phyloP scores from a whole-genome alignment of 805 yeast genomes.

The Candida ulmi region DNA sequence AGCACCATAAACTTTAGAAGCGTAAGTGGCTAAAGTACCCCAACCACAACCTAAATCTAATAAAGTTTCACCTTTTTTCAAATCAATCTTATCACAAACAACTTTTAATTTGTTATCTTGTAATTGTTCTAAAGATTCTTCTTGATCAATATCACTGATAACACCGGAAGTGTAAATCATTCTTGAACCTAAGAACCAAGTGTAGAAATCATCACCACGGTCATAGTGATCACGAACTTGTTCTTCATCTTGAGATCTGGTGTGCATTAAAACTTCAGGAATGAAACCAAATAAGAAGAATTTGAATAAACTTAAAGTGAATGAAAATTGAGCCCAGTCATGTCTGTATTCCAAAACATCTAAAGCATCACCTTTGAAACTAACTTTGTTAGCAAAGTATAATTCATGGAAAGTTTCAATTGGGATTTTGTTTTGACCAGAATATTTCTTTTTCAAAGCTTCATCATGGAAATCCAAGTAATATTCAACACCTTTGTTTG shows the following conservation, averaged over 20 bases:
- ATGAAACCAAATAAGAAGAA: constrained; percentile 83
- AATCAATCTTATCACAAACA: constrained; percentile 81
- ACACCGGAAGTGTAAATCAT: constrained; percentile 91
- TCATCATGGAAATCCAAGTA: constrained; percentile 80
- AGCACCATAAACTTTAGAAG: constrained; percentile 80
- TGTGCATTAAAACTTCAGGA: constrained; percentile 89
- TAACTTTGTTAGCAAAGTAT: constrained; percentile 76
- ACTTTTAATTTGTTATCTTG: constrained; percentile 88
- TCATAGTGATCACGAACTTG: constrained; percentile 95
- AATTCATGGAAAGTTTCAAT: constrained; percentile 90
- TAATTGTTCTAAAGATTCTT: constrained; percentile 71
- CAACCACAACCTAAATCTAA: constrained; percentile 93
- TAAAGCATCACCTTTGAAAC: constrained; percentile 82
- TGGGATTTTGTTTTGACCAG: constrained; percentile 74
- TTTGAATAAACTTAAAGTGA: constrained; percentile 71
- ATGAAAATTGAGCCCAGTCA: constrained; percentile 83
- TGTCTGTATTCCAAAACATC: constrained; percentile 84
- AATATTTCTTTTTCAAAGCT: constrained; percentile 60
- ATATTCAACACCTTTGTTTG: constrained; percentile 71
- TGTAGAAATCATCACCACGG: constrained; percentile 92
- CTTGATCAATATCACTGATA: constrained; percentile 60
- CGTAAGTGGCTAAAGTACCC: constrained; percentile 88
- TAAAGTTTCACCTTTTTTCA: constrained; percentile 65
- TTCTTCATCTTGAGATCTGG: constrained; percentile 92
- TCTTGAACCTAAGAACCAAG: constrained; percentile 92